A percentile compares a stretch with the other conserved stretches of the same genome.
Evolutionary conservation across 2,329 filamentous ascomycete genomes (phyloP).

Genomic region (Exutisphaerella laricina): DNA sequence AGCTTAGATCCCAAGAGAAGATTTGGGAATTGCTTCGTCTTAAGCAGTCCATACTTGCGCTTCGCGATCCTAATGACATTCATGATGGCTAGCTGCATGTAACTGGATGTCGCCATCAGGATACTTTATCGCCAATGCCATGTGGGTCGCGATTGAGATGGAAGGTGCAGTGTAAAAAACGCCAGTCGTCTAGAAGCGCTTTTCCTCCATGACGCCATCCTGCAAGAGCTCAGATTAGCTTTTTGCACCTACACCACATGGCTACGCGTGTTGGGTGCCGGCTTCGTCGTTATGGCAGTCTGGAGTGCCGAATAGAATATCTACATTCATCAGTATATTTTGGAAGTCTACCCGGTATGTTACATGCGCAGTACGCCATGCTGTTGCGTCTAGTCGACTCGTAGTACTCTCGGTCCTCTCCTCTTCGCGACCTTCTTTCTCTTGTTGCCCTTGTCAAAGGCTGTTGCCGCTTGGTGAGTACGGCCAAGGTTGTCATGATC

Average conservation of each 20-base stretch:
- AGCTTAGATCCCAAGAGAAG: too few relatives aligned
- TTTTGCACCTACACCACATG: neutral
- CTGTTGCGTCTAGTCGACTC: conserved; percentile 51
- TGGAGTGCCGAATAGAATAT: too few relatives aligned
- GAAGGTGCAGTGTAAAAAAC: too few relatives aligned
- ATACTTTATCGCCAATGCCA: neutral
- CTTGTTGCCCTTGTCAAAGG: conserved; percentile 75
- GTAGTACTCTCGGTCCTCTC: conserved; percentile 63
- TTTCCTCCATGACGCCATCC: neutral
- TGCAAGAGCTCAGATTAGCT: neutral
- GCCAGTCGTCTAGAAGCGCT: too few relatives aligned
- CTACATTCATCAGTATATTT: conserved; percentile 6
- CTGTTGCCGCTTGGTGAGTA: conserved; percentile 65
- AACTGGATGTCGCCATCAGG: neutral
- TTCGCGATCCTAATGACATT: too few relatives aligned
- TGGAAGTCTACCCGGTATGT: conserved; percentile 5
- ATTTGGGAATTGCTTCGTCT: too few relatives aligned
- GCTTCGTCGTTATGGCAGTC: too few relatives aligned
- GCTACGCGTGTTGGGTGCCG: too few relatives aligned
- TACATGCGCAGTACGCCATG: conserved; percentile 1
- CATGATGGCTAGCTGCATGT: neutral
- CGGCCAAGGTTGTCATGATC: conserved; percentile 93
- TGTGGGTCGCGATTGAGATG: neutral
- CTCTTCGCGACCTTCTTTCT: conserved; percentile 73
- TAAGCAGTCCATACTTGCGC: neutral